Percentiles rank a stretch among this genome's conserved stretches.
Evolutionary conservation across 306 rosid genomes (phyloP).

Genomic region (Casuarina equisetifolia): DNA sequence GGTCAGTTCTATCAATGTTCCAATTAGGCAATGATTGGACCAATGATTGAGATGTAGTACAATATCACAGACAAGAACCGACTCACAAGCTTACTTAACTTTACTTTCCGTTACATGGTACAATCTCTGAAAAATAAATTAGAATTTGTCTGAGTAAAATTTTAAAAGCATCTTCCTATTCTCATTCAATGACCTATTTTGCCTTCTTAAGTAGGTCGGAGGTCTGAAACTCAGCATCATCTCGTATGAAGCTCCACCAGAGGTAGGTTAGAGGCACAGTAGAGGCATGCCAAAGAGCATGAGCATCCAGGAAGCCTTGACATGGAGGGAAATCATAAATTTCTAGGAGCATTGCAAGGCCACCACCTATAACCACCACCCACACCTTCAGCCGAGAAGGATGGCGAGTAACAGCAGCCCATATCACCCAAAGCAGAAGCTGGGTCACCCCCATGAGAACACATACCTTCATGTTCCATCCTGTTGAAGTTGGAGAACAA

Average conservation of each 20-base stretch:
- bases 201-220: conserved; percentile 53
- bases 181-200: conserved; percentile 38
- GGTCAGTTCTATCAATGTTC: too few relatives aligned
- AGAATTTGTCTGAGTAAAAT: background rate
- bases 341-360: conserved; percentile 60
- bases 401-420: conserved; percentile 53
- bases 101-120: background rate
- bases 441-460: conserved; percentile 59
- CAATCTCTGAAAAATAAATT: background rate
- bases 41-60: background rate
- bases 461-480: conserved; percentile 84
- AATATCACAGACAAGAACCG: background rate
- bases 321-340: conserved; percentile 71
- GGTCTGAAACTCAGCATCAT: conserved; percentile 60
- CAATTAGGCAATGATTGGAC: too few relatives aligned
- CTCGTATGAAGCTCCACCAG: conserved; percentile 84
- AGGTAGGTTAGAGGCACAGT: conserved; percentile 69
- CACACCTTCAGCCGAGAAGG: conserved; percentile 71
- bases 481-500: conserved; percentile 32
- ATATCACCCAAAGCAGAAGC: conserved; percentile 64
- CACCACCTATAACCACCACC: conserved; percentile 56
- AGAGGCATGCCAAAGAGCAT: conserved; percentile 72
- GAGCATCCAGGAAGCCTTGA: conserved; percentile 63
- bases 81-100: background rate
- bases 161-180: conserved; percentile 5